Evolutionary conservation across 1,284 basidiomycete species (phyloP), one percentile per base, ranked within the genome.

Genomic region (Marasmius fiardii): DNA sequence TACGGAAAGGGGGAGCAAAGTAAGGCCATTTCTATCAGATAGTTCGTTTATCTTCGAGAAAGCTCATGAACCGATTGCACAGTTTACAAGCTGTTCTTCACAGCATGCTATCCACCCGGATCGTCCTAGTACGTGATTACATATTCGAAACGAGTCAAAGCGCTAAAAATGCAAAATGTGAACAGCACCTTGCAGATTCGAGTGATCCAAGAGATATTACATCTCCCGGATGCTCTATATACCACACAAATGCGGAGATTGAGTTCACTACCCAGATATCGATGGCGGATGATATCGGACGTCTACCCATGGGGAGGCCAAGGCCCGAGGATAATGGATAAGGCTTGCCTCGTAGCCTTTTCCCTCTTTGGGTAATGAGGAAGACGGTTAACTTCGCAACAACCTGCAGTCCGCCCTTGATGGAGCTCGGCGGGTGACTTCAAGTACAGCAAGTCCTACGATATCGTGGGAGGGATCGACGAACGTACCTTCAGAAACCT

Each of bases 191-290:
- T 12, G 47, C 47, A 16, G 24, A 16, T 33, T 33, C 26, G 2
- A 5, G 33, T 10, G 16, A 31, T 16, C 47, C 47, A 28, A 26
- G 47, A 49, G 47, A 49, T 33, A 49, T 49, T 12, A 49, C 47
- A 5, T 16, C 24, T 26, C 26, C 47, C 8, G 31, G 47, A 26
- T 49, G 47, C 31, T 49, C 47, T 18, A 26, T 49, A 18, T 49
- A 49, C 31, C 16, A 49, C 28, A 49, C 47, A n/a, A 26, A 33
- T 10, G 14, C 47, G 24, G 47, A 31, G 12, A 31, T 49, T 7
- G 26, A 49, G 31, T 49, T 49, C 47, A 49, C 47, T 20, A 33
- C 47, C 6, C 47, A 49, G 28, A 28, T 49, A 6, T 49, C 47
- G 1, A 26, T 49, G 11, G 1, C 39, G 18, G 47, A 49, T 33